Evolutionary conservation across 192 early-diverging fungal species (phyloP).

Genomic region (Coemansia erecta): DNA sequence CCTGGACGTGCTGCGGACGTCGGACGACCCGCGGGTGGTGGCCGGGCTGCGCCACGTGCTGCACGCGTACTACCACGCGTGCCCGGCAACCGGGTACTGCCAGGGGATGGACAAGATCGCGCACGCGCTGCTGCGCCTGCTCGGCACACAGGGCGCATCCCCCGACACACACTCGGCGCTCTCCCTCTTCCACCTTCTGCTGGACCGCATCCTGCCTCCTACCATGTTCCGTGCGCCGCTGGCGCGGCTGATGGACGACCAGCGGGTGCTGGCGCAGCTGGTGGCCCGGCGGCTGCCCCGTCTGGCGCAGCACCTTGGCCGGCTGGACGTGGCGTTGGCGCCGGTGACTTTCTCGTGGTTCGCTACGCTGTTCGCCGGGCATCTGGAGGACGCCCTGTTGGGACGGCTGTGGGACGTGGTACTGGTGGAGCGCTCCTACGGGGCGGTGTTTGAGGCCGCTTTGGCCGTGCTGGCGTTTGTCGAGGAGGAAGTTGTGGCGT

Average conservation of each 20-base stretch:
- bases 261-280: conserved; percentile 55
- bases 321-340: conserved; percentile 37
- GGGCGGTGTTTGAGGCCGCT: conserved; percentile 52
- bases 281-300: conserved; percentile 53
- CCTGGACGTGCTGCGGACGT: conserved; percentile 41
- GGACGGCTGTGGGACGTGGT: conserved; percentile 57
- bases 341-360: conserved; percentile 61
- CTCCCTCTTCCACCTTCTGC: conserved; percentile 50
- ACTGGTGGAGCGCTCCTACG: conserved; percentile 56
- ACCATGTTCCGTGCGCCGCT: conserved; percentile 56
- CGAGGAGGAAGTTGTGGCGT: conserved; percentile 48
- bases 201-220: conserved; percentile 50
- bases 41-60: conserved; percentile 30
- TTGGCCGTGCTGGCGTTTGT: conserved; percentile 53
- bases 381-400: conserved; percentile 46
- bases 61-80: conserved; percentile 28
- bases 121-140: conserved; percentile 42
- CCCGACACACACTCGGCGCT: no score
- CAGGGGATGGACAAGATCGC: conserved; percentile 62
- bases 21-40: not conserved
- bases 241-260: conserved; percentile 53
- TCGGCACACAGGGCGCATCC: no score
- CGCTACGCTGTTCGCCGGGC: conserved; percentile 55
- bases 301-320: conserved; percentile 43
- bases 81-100: conserved; percentile 56